Percentiles rank a stretch among this genome's conserved stretches.
phyloP scores from a whole-genome alignment of 2,329 filamentous ascomycete species.

The Colletotrichum truncatum region DNA sequence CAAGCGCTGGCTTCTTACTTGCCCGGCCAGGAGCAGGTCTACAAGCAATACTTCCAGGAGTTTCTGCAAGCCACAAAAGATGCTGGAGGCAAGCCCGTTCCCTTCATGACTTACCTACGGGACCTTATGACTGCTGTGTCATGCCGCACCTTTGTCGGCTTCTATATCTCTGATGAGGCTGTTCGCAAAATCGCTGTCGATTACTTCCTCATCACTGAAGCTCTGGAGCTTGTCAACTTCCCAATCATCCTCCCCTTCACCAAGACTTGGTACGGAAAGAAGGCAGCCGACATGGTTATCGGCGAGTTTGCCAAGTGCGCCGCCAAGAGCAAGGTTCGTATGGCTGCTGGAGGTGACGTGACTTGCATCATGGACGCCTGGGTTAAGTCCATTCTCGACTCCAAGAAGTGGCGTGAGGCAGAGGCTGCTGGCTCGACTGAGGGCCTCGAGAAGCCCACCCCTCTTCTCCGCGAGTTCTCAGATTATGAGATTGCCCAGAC shows the following conservation, averaged over 20 bases:
- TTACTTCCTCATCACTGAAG: conserved; percentile 96
- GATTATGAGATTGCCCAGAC: conserved; percentile 94
- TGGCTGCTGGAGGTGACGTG: conserved; percentile 86
- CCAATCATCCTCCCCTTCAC: conserved; percentile 95
- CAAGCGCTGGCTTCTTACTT: conserved; percentile 88
- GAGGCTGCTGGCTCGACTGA: conserved; percentile 77
- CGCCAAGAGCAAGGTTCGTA: conserved; percentile 90
- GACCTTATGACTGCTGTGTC: conserved; percentile 95
- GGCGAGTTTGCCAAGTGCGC: conserved; percentile 90
- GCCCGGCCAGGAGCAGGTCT: conserved; percentile 91
- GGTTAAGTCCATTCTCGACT: conserved; percentile 89
- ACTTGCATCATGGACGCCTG: conserved; percentile 97
- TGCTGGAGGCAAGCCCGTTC: conserved; percentile 76
- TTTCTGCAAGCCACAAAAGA: conserved; percentile 81
- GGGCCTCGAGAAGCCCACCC: conserved; percentile 80
- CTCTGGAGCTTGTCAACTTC: conserved; percentile 97
- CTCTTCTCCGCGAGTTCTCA: conserved; percentile 84
- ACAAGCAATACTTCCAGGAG: conserved; percentile 83
- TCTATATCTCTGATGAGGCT: conserved; percentile 90
- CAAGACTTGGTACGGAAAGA: conserved; percentile 97
- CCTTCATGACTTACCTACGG: conserved; percentile 92
- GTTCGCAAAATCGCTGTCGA: conserved; percentile 96
- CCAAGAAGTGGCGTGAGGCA: conserved; percentile 81
- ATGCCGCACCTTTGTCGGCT: conserved; percentile 94
- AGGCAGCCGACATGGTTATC: conserved; percentile 91